Evolutionary conservation across 768 basidiomycete species (phyloP).

Genomic region (Hygrocybe punicea): DNA sequence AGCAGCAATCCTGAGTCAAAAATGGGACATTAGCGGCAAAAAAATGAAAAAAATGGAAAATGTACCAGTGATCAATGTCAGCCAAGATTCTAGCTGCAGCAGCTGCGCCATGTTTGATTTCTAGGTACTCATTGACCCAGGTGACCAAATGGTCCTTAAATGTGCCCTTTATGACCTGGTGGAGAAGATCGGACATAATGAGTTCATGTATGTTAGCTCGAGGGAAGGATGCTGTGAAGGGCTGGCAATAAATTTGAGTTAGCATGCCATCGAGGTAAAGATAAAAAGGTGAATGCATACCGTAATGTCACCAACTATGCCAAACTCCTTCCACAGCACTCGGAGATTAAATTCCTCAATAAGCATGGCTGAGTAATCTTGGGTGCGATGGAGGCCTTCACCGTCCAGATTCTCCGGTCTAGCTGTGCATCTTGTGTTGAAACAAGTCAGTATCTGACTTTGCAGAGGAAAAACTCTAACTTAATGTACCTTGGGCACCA

Average conservation of each 20-base stretch:
- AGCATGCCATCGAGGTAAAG: too few relatives aligned
- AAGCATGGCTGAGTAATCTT: constrained; percentile 19
- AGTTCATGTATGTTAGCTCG: constrained; percentile 34
- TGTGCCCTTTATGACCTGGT: constrained; percentile 36
- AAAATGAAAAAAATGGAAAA: background rate
- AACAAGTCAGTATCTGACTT: background rate
- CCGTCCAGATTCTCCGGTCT: constrained; percentile 24
- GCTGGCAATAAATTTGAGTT: background rate
- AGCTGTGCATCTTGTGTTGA: constrained; percentile 24
- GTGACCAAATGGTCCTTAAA: constrained; percentile 40
- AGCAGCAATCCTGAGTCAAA: constrained; percentile 1
- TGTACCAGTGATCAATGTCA: constrained; percentile 27
- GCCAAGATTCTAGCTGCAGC: constrained; percentile 22
- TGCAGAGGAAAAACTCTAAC: background rate
- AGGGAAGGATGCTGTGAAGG: constrained; percentile 25
- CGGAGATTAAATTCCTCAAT: constrained; percentile 16
- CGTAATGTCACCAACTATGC: constrained; percentile 30
- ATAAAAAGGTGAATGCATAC: constrained; percentile 15
- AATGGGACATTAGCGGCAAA: background rate
- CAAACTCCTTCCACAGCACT: constrained; percentile 32
- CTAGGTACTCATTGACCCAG: constrained; percentile 31
- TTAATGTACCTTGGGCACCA: constrained; percentile 18
- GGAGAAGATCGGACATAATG: constrained; percentile 31
- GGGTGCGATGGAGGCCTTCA: constrained; percentile 9
- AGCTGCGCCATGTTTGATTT: constrained; percentile 11